Conservation (phyloP, 2,329 filamentous ascomycete genomes). For the Drechslerella dactyloides region DNA sequence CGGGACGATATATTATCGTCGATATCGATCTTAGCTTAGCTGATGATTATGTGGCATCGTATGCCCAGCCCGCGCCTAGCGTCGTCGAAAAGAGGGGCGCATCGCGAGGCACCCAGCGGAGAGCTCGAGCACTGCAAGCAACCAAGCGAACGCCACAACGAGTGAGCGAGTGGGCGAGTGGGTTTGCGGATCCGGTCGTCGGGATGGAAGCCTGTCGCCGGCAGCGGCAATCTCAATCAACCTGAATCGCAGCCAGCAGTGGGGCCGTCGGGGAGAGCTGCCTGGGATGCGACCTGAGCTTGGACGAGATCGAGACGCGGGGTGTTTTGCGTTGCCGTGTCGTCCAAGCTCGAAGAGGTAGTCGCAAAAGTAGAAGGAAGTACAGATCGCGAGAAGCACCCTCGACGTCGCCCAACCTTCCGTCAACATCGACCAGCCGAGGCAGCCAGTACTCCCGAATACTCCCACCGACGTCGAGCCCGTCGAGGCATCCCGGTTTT, state of each 20-base stretch:
- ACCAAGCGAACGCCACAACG: not conserved
- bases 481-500: not conserved
- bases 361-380: too few relatives aligned
- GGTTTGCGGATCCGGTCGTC: not conserved
- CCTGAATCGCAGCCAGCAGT: not conserved
- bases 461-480: not conserved
- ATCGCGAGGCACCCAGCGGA: not conserved
- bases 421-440: too few relatives aligned
- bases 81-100: not conserved
- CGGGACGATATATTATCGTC: not conserved
- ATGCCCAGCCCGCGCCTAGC: not conserved
- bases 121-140: not conserved
- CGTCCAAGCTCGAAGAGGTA: not conserved
- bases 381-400: too few relatives aligned
- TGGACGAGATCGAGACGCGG: slow-evolving; percentile 1
- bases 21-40: not conserved
- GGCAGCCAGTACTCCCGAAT: too few relatives aligned
- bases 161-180: not conserved
- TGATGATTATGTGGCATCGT: not conserved
- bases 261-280: not conserved
- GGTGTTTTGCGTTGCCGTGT: slow-evolving; percentile 10
- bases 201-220: too few relatives aligned
- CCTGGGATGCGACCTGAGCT: not conserved
- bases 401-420: too few relatives aligned
- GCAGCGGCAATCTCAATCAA: not conserved